Evolutionary conservation across 1,139 yeast genomes (phyloP).

Genomic region (Protomyces lactucae-debilis): DNA sequence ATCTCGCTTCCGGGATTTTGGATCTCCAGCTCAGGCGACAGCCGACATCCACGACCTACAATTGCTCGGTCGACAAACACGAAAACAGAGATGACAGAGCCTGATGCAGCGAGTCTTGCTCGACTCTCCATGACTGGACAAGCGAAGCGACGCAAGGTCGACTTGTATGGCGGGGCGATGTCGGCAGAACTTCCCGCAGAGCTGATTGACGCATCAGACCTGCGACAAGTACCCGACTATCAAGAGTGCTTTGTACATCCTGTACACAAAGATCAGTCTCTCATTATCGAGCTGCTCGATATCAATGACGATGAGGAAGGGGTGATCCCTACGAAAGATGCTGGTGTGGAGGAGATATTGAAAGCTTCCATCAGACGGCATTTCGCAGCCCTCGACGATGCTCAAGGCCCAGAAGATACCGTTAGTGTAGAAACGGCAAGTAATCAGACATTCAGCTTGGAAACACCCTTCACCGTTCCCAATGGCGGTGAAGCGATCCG

Average conservation of each 20-base stretch:
- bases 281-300: conserved; percentile 34
- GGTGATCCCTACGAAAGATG: neutral
- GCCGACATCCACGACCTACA: too few species aligned
- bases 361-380: neutral
- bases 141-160: neutral
- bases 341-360: neutral
- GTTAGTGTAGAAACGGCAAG: neutral
- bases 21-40: too few species aligned
- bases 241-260: conserved; percentile 34
- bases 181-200: conserved; percentile 31
- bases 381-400: neutral
- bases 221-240: conserved; percentile 35
- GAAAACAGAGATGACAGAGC: neutral
- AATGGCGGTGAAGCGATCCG: neutral
- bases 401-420: neutral
- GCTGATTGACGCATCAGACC: conserved; percentile 33
- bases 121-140: too few species aligned
- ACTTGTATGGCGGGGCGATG: conserved; percentile 33
- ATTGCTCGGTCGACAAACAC: too few species aligned
- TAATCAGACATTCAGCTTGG: neutral
- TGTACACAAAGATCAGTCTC: conserved; percentile 27
- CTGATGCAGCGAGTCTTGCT: neutral
- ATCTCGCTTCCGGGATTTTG: too few species aligned
- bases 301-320: neutral
- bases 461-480: neutral